Conservation (phyloP, 345 rosid genomes). For the Corchorus capsularis region DNA sequence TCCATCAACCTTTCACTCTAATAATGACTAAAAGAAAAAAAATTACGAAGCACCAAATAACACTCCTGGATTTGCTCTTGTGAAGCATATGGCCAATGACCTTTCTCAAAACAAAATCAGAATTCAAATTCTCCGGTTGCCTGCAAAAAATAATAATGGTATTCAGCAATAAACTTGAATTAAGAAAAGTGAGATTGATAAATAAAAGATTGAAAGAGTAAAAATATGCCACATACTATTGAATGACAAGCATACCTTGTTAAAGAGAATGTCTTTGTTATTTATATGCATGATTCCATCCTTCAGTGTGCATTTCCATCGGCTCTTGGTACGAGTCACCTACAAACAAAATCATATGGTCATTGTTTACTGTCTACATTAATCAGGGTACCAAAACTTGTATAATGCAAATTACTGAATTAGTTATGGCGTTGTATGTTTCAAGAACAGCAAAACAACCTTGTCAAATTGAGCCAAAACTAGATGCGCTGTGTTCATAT, state of each 20-base stretch:
- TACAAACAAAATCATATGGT: constrained; percentile 23
- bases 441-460: constrained; percentile 41
- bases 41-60: constrained; percentile 25
- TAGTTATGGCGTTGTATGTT: not conserved
- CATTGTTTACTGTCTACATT: not conserved
- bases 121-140: constrained; percentile 94
- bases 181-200: not conserved
- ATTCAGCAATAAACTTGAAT: not conserved
- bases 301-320: constrained; percentile 93
- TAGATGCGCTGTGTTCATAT: constrained; percentile 89
- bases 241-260: constrained; percentile 55
- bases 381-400: not conserved
- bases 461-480: constrained; percentile 98
- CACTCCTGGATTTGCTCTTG: constrained; percentile 17
- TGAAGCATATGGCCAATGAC: constrained; percentile 21
- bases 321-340: constrained; percentile 98
- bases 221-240: not conserved
- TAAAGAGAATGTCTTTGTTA: constrained; percentile 91
- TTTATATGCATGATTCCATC: constrained; percentile 98
- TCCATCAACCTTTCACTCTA: constrained; percentile 34
- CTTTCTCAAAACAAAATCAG: constrained; percentile 45
- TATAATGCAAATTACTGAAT: not conserved
- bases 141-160: constrained; percentile 42
- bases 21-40: constrained; percentile 28
- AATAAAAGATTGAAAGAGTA: not conserved